These are phyloP conservation scores for Collybiopsis confluens DNA, from an alignment of 768 basidiomycete species.

Conservation along the genomic window DNA sequence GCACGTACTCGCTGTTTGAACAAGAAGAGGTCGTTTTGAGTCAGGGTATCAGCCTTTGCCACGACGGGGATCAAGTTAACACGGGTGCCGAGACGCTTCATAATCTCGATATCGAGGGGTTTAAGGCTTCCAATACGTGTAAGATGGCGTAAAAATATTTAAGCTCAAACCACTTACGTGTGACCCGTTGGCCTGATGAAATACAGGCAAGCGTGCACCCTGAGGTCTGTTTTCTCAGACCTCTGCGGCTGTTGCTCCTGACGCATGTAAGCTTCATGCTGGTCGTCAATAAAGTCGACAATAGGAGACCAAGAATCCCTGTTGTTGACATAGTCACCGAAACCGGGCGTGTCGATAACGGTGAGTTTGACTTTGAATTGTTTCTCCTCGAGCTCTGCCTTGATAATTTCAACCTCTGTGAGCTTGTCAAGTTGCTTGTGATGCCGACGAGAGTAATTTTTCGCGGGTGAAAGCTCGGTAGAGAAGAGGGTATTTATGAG, in stretches of 20 bases:
- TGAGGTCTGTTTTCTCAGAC: constrained; percentile 87
- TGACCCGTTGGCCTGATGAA: constrained; percentile 96
- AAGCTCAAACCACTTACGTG: constrained; percentile 57
- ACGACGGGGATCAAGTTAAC: constrained; percentile 98
- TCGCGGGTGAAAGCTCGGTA: constrained; percentile 87
- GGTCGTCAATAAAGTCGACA: constrained; percentile 96
- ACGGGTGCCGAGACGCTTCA: constrained; percentile 97
- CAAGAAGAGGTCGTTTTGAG: constrained; percentile 82
- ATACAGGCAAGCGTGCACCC: constrained; percentile 96
- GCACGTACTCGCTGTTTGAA: constrained; percentile 88
- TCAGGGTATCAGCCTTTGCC: constrained; percentile 96
- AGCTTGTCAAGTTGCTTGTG: constrained; percentile 98
- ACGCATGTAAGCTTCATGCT: constrained; percentile 92
- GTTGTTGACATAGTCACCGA: constrained; percentile 99
- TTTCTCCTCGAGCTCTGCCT: constrained; percentile 98
- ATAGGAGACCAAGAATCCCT: constrained; percentile 98
- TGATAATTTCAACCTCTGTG: constrained; percentile 98
- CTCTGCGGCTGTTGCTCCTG: constrained; percentile 99
- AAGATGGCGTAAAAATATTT: neutral
- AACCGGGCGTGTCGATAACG: constrained; percentile 98
- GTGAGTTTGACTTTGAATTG: constrained; percentile 99
- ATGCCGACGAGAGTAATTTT: constrained; percentile 87
- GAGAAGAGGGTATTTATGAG: constrained; percentile 99
- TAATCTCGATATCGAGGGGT: constrained; percentile 98
- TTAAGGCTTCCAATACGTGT: constrained; percentile 58